These are phyloP conservation scores for Tylopilus balloui DNA, from an alignment of 768 basidiomycete genomes.

Conservation along the genomic window DNA sequence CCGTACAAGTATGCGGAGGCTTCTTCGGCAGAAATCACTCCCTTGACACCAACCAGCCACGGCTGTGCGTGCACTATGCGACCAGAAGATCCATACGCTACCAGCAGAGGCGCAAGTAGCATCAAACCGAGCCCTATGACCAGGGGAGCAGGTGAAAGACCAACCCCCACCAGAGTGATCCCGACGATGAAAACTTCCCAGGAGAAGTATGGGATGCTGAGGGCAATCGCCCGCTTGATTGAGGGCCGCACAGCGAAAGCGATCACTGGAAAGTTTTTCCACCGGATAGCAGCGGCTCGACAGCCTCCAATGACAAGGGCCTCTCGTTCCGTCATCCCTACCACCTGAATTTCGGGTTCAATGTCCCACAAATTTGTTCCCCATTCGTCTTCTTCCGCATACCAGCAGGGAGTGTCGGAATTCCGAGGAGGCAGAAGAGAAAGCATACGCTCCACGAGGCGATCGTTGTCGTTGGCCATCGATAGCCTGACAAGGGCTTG, in stretches of 20 bases:
- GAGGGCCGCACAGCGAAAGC: slow-evolving; percentile 17
- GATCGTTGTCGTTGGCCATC: slow-evolving; percentile 24
- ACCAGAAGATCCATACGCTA: slow-evolving; percentile 17
- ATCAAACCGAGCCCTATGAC: slow-evolving; percentile 8
- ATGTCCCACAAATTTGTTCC: slow-evolving; percentile 20
- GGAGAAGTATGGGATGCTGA: not conserved
- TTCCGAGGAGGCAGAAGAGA: slow-evolving; percentile 13
- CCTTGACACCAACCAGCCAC: slow-evolving; percentile 25
- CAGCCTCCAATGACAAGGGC: slow-evolving; percentile 24
- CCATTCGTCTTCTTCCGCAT: slow-evolving; percentile 18
- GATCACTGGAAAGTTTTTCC: slow-evolving; percentile 23
- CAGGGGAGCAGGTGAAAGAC: not conserved
- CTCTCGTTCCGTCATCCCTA: slow-evolving; percentile 17
- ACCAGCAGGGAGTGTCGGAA: slow-evolving; percentile 12
- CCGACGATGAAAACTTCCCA: slow-evolving; percentile 3
- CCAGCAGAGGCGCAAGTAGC: slow-evolving; percentile 6
- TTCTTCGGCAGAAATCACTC: slow-evolving; percentile 21
- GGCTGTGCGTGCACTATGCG: slow-evolving; percentile 16
- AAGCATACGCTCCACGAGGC: slow-evolving; percentile 21
- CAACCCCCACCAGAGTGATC: not conserved
- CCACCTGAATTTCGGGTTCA: slow-evolving; percentile 12
- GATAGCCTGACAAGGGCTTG: slow-evolving; percentile 24
- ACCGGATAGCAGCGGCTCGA: slow-evolving; percentile 18
- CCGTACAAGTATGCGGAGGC: slow-evolving; percentile 17
- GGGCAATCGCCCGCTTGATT: slow-evolving; percentile 5